Evolutionary conservation across 176 grass and related monocot species (phyloP), one percentile per base, ranked within the genome.

Genomic region (Olyra latifolia): DNA sequence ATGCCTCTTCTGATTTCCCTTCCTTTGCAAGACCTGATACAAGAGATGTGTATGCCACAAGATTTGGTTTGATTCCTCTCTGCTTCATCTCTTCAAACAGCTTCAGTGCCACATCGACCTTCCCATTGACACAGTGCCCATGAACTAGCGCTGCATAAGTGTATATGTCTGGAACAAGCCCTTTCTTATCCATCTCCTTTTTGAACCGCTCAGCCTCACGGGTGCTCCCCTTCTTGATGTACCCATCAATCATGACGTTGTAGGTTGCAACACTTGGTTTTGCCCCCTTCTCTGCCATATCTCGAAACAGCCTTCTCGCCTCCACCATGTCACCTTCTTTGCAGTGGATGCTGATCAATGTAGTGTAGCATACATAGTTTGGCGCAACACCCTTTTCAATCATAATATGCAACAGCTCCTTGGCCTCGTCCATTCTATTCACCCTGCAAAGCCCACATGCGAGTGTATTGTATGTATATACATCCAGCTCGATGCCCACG

Each of bases 141-240:
- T 98, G 96, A 42, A 95, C 85, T 47, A 98, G 80, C 12, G 88
- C 85, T 60, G 90, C 78, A 60, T 98, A 98, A 11, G 90, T 93
- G 85, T 95, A 95, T 17, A 89, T 61, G 49, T 95, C 95, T 15
- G 84, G 79, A 49, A 85, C 67, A 74, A 98, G 58, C 62, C 90
- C 92, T 86, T 93, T 98, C 78, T 87, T 98, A 47, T 95, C 96
- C 96, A 95, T 98, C 81, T 93, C 92, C 70, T 85, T 89, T 75
- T 80, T 93, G 45, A 98, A 78, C 74, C 81, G 84, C 76, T 93
- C 95, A 10, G 92, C 95, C 84, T 98, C 95, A 0, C 65, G 85
- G 74, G 95, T 85, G 45, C 74, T 89, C 13, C 92, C 80, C 63
- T 91, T 95, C 82, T 98, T 95, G 73, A 80, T 77, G 64, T 91